These are phyloP conservation scores for Chenopodium quinoa DNA, from an alignment of 148 eudicot genomes.

Conservation along the genomic window DNA sequence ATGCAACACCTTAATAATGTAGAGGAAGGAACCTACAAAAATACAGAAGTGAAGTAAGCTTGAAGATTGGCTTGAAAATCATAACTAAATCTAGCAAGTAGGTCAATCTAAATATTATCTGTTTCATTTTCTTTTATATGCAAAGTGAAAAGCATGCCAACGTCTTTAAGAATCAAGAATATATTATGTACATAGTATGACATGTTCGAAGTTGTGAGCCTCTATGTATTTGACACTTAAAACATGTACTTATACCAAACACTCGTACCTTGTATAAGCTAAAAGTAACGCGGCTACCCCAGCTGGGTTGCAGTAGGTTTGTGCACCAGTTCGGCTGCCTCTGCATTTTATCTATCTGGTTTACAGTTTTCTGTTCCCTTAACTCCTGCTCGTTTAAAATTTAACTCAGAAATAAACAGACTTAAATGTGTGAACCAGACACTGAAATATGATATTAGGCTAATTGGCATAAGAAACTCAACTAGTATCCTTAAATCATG, in stretches of 20 bases:
- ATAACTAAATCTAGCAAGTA: no score
- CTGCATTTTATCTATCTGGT: not conserved
- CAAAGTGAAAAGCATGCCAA: no score
- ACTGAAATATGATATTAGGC: not conserved
- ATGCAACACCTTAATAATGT: no score
- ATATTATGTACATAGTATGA: not conserved
- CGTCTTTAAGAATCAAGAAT: no score
- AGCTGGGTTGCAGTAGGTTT: not conserved
- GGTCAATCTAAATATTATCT: not conserved
- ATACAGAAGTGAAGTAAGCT: no score
- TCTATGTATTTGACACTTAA: not conserved
- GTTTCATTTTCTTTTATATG: no score
- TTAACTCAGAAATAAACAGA: not conserved
- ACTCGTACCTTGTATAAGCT: no score
- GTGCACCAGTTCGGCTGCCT: not conserved
- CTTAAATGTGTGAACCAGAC: slow-evolving; percentile 9
- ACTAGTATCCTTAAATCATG: slow-evolving; percentile 21
- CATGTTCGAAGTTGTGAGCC: not conserved
- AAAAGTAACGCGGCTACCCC: not conserved
- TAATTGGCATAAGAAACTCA: slow-evolving; percentile 5
- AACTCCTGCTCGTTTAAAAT: not conserved
- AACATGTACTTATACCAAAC: no score
- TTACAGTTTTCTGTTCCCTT: not conserved
- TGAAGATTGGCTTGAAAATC: no score
- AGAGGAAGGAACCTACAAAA: no score